These are phyloP conservation scores for Apophysomyces elegans DNA, from an alignment of 371 early-diverging fungal genomes.

Conservation along the genomic window DNA sequence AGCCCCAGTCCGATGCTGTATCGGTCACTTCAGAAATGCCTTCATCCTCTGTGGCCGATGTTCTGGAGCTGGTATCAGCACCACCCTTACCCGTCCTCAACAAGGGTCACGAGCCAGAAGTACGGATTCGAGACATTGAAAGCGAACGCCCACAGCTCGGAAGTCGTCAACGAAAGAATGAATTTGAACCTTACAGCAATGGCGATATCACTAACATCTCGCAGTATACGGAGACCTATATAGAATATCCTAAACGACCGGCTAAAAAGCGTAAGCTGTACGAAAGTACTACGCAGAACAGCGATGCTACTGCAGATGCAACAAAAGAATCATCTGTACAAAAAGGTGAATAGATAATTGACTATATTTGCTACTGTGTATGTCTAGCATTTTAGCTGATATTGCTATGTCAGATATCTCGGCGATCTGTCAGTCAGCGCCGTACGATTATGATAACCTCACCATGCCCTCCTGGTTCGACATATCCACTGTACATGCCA, in stretches of 20 bases:
- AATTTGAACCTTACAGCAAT: constrained; percentile 69
- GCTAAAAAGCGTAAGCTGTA: constrained; percentile 13
- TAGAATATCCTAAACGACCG: constrained; percentile 31
- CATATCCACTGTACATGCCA: constrained; percentile 74
- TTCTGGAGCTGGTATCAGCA: constrained; percentile 3
- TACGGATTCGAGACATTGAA: constrained; percentile 47
- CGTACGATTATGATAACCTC: constrained; percentile 25
- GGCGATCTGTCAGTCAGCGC: constrained; percentile 21
- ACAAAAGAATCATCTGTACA: neutral
- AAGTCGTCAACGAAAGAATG: constrained; percentile 62
- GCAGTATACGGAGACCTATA: constrained; percentile 39
- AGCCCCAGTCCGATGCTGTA: constrained; percentile 1
- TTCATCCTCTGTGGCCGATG: neutral
- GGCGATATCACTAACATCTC: constrained; percentile 72
- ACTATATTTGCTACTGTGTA: neutral
- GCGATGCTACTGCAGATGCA: neutral
- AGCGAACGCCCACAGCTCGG: constrained; percentile 46
- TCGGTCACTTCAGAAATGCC: constrained; percentile 2
- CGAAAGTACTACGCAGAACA: constrained; percentile 17
- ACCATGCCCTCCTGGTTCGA: constrained; percentile 77
- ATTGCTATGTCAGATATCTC: constrained; percentile 14
- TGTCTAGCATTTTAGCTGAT: neutral
- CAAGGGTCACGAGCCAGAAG: constrained; percentile 34
- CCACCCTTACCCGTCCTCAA: constrained; percentile 27
- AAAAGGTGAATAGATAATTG: neutral